A percentile compares a stretch with the other conserved stretches of the same genome.
Conservation (phyloP, 176 grass and related monocot genomes). For the Phragmites australis region DNA sequence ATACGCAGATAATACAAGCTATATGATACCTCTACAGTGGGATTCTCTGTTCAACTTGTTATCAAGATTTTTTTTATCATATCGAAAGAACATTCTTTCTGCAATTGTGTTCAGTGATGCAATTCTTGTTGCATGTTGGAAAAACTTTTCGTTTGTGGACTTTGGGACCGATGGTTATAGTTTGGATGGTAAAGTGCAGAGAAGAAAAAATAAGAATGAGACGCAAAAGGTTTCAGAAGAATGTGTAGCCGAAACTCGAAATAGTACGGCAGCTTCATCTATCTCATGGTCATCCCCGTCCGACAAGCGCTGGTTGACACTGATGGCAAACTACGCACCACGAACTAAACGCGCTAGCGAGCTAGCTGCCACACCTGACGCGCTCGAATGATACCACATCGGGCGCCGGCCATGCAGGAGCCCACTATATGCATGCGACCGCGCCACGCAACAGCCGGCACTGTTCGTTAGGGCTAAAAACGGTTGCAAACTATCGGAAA, state of each 20-base stretch:
- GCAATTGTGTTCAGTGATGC: too few relatives aligned
- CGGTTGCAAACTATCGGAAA: too few relatives aligned
- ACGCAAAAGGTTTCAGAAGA: not conserved
- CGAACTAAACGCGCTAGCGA: not conserved
- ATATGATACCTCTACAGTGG: not conserved
- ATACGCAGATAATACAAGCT: not conserved
- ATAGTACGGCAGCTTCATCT: not conserved
- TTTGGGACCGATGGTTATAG: not conserved
- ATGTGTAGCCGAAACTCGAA: not conserved
- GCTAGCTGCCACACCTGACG: constrained; percentile 8
- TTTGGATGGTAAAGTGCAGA: not conserved
- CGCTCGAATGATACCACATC: not conserved
- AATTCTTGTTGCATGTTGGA: too few relatives aligned
- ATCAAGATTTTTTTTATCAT: not conserved
- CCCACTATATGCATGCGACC: not conserved
- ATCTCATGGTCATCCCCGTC: not conserved
- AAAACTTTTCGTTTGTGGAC: not conserved
- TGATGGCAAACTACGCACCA: not conserved
- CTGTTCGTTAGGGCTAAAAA: too few relatives aligned
- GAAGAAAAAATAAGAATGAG: not conserved
- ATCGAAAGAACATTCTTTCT: not conserved
- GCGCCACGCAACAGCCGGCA: not conserved
- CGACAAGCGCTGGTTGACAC: not conserved
- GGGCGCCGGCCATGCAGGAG: not conserved
- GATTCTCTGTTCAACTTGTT: not conserved